Evolutionary conservation across 768 basidiomycete species (phyloP), one percentile per base, ranked within the genome.

Genomic region (Hypsizygus marmoreus): DNA sequence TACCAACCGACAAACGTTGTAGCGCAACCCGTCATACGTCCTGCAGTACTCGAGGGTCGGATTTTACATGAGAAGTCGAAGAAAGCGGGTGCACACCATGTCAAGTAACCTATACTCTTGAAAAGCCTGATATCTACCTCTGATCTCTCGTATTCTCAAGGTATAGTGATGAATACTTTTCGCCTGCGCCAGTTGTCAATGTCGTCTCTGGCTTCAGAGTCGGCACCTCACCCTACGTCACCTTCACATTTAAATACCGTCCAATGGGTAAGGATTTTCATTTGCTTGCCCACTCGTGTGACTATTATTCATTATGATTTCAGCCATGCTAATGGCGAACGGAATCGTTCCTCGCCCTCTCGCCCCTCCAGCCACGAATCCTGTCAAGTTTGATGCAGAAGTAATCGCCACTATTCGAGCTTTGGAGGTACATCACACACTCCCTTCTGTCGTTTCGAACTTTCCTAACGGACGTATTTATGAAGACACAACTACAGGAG

Each of bases 31-130:
- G 56, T 58, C 31, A 52, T 62, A 36, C 61, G 58, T 23, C 45
- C 45, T 20, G 49, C 48, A 6, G 55, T 59, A 8, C 51, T 67
- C 22, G 62, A 64, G 34, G 38, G 42, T 6, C 63, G 64, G 34
- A 35, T 64, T 8, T 57, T 71, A 4, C 66, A 67, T 42, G 67
- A 69, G 38, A 54, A 48, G 32, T 64, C 65, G 10, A 68, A 69
- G 51, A 67, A 61, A 43, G 65, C 64, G 2, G 66, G 65, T 10
- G 56, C 59, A 8, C 68, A 70, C 47, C 63, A 66, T 32, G 63
- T 68, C 31, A 57, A 51, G 66, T 67, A 40, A 13, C 44, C 14
- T n/a, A n/a, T n/a, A n/a, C n/a, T n/a, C 14, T 20, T 32, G 17
- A 17, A 10, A 40, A 6, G 16, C 5, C 22, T 13, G 10, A 1